Base-by-base conservation (phyloP, 192 early-diverging fungal genomes). In the Dissophora globulifera region DNA sequence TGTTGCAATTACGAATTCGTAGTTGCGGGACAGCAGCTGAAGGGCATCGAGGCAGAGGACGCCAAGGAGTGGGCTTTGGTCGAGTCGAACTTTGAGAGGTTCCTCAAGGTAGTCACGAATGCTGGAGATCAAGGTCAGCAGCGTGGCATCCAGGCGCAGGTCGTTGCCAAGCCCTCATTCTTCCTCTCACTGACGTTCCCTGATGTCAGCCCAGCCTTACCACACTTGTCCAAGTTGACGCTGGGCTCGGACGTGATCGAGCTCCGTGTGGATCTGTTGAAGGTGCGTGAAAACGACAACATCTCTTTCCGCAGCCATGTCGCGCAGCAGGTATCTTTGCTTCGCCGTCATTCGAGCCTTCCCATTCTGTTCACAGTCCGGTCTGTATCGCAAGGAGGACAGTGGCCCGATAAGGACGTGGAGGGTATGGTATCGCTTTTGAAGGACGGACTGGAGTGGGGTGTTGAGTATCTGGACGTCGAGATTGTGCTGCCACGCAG, bases 291-390 rank as follows among this genome's bases (percentile, higher is more conserved):
- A 22, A 26, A 43, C 4, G 38, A 16, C 25, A 51, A 19, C 6
- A 26, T 50, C 45, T 58, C 79, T 23, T 81, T 82, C 67, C 67
- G 78, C 9, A 90, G 92, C 15, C 93, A 88, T 62, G 86, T 96
- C 61, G 88, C 86, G 15, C 68, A 85, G 19, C 95, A 99, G 82
- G 81, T 99, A 12, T 85, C 90, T 16, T 58, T 92, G 30, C 83
- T 98, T 7, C 86, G 93, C 10, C 84, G 89, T 26, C 72, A 84
- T 32, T 86, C 92, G 13, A 32, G 65, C 19, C 80, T 97, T 58
- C 96, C 97, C 16, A 89, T 99, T 9, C 88, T 99, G 17, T 99
- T 90, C 71, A 99, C 97, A 17, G 95, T 99, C 17, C 87, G 97
- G 38, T 94, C 96, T 2, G 75, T 81, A 57, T 83, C 86, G 25